Percentiles rank a stretch among this genome's conserved stretches.
phyloP scores from a whole-genome alignment of 495 filamentous ascomycete species.

The Choiromyces venosus region DNA sequence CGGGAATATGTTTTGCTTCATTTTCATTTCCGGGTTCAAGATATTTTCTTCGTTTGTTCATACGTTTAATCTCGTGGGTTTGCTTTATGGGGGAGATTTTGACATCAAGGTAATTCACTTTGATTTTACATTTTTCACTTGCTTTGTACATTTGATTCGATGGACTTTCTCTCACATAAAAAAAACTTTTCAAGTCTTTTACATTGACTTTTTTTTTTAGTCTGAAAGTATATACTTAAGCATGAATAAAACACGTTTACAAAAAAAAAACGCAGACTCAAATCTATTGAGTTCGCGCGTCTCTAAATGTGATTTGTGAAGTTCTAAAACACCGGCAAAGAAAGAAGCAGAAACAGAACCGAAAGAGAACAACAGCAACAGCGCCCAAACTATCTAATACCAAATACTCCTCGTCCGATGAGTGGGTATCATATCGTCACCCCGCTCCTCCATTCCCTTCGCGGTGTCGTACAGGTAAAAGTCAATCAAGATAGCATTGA shows the following conservation, averaged over 20 bases:
- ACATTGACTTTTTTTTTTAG: not conserved
- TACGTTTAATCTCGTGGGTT: not conserved
- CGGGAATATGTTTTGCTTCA: not conserved
- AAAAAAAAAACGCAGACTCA: not conserved
- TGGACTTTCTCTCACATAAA: not conserved
- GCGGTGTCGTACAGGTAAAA: constrained; percentile 94
- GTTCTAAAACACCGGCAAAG: not conserved
- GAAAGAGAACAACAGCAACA: not conserved
- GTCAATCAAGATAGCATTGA: constrained; percentile 68
- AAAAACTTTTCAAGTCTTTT: not conserved
- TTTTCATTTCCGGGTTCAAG: not conserved
- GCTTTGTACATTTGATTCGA: not conserved
- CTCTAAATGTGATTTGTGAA: not conserved
- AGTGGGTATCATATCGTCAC: constrained; percentile 67
- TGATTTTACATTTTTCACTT: not conserved
- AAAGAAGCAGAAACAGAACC: not conserved
- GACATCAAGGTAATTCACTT: not conserved
- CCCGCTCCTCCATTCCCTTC: constrained; percentile 66
- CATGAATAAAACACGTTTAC: not conserved
- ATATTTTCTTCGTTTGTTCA: not conserved
- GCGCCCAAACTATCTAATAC: constrained; percentile 55
- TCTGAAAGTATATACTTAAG: not conserved
- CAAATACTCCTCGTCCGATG: constrained; percentile 92
- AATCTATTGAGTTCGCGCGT: not conserved
- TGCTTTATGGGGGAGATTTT: not conserved